phyloP scores from a whole-genome alignment of 2,329 filamentous ascomycete species.

The Hypoxylon sp. region DNA sequence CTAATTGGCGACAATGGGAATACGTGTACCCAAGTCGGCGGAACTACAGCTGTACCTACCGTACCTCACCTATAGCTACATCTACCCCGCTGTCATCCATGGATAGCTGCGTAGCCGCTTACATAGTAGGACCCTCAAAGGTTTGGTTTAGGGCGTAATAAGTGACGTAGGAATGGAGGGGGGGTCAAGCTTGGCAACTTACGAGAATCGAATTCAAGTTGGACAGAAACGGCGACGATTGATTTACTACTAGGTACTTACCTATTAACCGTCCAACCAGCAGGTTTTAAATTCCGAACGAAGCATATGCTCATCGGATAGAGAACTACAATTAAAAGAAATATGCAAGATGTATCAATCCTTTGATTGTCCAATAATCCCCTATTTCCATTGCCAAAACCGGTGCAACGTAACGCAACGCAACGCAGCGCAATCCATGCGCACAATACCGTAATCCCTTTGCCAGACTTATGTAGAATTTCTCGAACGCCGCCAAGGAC shows the following conservation, averaged over 20 bases:
- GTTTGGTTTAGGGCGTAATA: not conserved
- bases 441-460: conserved; percentile 4
- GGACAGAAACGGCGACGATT: conserved; percentile 10
- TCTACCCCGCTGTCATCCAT: conserved; percentile 27
- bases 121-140: conserved; percentile 10
- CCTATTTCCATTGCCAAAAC: conserved; percentile 14
- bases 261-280: conserved; percentile 12
- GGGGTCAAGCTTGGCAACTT: conserved; percentile 29
- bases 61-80: conserved; percentile 31
- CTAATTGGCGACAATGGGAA: conserved; percentile 23
- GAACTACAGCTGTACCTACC: conserved; percentile 23
- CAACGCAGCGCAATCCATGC: conserved; percentile 5
- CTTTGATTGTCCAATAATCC: conserved; percentile 29
- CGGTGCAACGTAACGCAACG: conserved; percentile 7
- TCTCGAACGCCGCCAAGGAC: conserved; percentile 30
- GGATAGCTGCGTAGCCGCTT: conserved; percentile 4
- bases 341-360: conserved; percentile 36
- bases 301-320: not conserved
- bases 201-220: conserved; percentile 11
- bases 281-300: conserved; percentile 7
- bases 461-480: conserved; percentile 14
- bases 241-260: not conserved
- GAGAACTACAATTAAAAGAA: not conserved
- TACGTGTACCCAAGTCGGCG: conserved; percentile 20
- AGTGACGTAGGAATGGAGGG: conserved; percentile 33